A percentile compares a stretch with the other conserved stretches of the same genome.
phyloP scores from a whole-genome alignment of 2,329 filamentous ascomycete species.

The Phyllosticta citribraziliensis region DNA sequence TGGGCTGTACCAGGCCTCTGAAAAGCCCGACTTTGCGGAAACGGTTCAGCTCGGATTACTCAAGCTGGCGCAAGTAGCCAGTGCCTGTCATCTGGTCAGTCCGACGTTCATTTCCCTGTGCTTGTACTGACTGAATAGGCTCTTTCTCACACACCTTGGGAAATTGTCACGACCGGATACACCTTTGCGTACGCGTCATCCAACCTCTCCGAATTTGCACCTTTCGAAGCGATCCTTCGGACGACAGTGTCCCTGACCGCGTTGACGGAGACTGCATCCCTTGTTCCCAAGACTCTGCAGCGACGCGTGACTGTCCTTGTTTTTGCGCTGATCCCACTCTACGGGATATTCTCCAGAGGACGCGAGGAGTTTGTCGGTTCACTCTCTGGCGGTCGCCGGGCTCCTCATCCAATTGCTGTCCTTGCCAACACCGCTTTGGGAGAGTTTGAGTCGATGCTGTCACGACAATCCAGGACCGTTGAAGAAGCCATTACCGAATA shows the following conservation, averaged over 20 bases:
- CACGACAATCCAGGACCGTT: slow-evolving; percentile 31
- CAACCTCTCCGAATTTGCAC: not conserved
- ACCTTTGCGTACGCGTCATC: not conserved
- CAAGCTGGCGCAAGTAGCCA: not conserved
- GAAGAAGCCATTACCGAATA: slow-evolving; percentile 34
- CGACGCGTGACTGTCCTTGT: not conserved
- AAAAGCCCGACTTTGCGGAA: not conserved
- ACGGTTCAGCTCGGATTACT: not conserved
- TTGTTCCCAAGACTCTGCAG: not conserved
- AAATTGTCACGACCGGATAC: not conserved
- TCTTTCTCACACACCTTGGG: not conserved
- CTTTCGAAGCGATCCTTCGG: not conserved
- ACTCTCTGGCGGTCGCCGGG: not conserved
- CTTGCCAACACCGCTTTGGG: slow-evolving; percentile 21
- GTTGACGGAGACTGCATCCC: not conserved
- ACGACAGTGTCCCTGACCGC: not conserved
- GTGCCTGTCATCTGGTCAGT: not conserved
- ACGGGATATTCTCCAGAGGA: not conserved
- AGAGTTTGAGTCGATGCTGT: slow-evolving; percentile 23
- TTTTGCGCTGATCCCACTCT: not conserved
- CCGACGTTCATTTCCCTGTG: not conserved
- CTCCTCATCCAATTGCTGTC: not conserved
- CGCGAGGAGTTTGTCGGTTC: not conserved
- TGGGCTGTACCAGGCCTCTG: not conserved
- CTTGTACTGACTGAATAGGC: not conserved